Conservation (phyloP, 352 stramenopile species). For the Globisporangium cylindrosporum region DNA sequence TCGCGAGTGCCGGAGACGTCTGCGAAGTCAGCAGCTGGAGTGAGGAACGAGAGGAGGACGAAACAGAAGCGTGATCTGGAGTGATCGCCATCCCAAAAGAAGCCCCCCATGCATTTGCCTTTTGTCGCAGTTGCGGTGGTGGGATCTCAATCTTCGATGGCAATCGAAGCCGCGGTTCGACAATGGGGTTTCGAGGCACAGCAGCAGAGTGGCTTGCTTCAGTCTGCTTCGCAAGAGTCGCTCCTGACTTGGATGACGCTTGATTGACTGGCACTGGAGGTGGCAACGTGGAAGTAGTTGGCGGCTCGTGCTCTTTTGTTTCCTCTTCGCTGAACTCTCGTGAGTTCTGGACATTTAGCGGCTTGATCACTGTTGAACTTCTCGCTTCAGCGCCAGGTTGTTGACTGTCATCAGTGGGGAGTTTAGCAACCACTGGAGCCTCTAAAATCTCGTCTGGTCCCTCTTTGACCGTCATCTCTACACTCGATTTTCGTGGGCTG, state of each 20-base stretch:
- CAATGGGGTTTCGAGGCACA: not conserved
- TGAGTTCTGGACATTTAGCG: not conserved
- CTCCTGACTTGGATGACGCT: not conserved
- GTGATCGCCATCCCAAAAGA: slow-evolving; percentile 15
- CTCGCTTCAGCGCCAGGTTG: not conserved
- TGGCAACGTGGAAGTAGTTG: not conserved
- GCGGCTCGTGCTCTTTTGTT: not conserved
- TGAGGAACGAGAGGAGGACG: not conserved
- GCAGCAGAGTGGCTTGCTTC: not conserved
- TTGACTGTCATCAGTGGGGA: not conserved
- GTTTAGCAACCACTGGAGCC: not conserved
- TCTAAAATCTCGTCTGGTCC: not conserved
- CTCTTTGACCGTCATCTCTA: not conserved
- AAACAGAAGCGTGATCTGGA: not conserved
- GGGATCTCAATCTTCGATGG: not conserved
- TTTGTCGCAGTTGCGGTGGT: slow-evolving; percentile 5
- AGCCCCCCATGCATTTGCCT: slow-evolving; percentile 10
- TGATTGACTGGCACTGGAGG: not conserved
- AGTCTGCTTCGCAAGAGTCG: not conserved
- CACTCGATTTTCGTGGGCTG: not conserved
- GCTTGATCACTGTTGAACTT: not conserved
- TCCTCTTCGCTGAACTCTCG: not conserved
- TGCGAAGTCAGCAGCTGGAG: not conserved
- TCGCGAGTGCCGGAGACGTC: not conserved
- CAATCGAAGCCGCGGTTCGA: not conserved